A percentile compares a stretch with the other conserved stretches of the same genome.
Evolutionary conservation across 164 flowering plant species (phyloP).

Genomic region (grape (Vitis vinifera)): DNA sequence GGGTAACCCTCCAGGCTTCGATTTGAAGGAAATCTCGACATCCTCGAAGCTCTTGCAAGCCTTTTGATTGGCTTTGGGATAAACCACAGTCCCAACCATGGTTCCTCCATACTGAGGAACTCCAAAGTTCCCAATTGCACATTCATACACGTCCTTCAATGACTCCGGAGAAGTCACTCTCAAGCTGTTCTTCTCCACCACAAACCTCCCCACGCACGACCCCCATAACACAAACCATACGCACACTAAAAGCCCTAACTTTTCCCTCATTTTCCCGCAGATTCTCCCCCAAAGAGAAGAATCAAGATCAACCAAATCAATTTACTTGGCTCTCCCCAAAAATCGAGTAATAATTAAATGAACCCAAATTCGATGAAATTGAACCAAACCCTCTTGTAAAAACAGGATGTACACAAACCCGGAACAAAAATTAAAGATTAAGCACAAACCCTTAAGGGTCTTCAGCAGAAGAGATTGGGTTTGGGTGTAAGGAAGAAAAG

Average conservation of each 20-base stretch:
- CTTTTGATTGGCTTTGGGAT: slow-evolving; percentile 73
- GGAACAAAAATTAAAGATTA: background rate
- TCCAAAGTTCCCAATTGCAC: slow-evolving; percentile 95
- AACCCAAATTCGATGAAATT: background rate
- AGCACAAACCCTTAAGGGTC: background rate
- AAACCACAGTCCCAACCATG: slow-evolving; percentile 68
- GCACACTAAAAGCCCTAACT: slow-evolving; percentile 36
- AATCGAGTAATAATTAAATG: background rate
- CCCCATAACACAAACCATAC: slow-evolving; percentile 39
- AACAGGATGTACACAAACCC: background rate
- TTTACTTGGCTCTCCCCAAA: background rate
- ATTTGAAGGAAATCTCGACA: slow-evolving; percentile 57
- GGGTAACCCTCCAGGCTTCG: slow-evolving; percentile 78
- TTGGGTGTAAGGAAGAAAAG: no score
- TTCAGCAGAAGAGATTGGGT: background rate
- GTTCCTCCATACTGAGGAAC: slow-evolving; percentile 95
- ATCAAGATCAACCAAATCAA: slow-evolving; percentile 13
- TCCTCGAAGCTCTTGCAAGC: slow-evolving; percentile 70
- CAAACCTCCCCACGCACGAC: slow-evolving; percentile 63
- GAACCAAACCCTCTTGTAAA: background rate
- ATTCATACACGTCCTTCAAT: slow-evolving; percentile 66
- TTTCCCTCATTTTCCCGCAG: slow-evolving; percentile 37
- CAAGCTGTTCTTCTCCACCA: slow-evolving; percentile 95
- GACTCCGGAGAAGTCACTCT: slow-evolving; percentile 72
- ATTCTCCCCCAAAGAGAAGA: slow-evolving; percentile 7